phyloP scores from a whole-genome alignment of 768 basidiomycete species.

The Galerina sulciceps region DNA sequence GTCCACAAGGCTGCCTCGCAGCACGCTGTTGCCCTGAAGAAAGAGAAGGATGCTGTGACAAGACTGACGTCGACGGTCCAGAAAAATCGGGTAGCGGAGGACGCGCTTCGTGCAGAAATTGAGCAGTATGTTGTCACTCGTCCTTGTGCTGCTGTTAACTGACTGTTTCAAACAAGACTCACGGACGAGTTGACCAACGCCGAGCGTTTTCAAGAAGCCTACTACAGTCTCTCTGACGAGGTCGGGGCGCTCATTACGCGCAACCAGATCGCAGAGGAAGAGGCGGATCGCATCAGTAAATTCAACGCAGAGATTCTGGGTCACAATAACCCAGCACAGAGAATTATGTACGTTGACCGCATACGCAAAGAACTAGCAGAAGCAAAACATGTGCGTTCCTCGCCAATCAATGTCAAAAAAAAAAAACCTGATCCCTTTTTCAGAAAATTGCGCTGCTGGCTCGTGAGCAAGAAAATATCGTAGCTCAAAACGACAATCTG shows the following conservation, averaged over 20 bases:
- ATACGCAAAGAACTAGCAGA: slow-evolving; percentile 82
- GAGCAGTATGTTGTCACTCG: slow-evolving; percentile 54
- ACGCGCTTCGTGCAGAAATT: slow-evolving; percentile 68
- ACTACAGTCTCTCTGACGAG: slow-evolving; percentile 64
- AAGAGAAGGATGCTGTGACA: slow-evolving; percentile 50
- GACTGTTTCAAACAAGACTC: slow-evolving; percentile 30
- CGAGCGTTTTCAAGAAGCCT: slow-evolving; percentile 73
- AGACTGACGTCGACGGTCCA: slow-evolving; percentile 54
- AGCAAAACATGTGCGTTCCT: slow-evolving; percentile 71
- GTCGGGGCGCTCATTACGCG: slow-evolving; percentile 66
- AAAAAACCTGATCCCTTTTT: neutral
- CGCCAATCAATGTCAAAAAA: neutral
- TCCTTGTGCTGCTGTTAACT: neutral
- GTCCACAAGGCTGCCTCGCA: slow-evolving; percentile 32
- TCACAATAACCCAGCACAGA: slow-evolving; percentile 84
- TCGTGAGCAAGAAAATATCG: slow-evolving; percentile 53
- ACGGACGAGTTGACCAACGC: slow-evolving; percentile 59
- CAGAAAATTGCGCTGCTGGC: slow-evolving; percentile 54
- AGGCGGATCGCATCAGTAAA: slow-evolving; percentile 72
- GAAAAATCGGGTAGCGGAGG: slow-evolving; percentile 67
- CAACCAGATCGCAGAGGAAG: slow-evolving; percentile 81
- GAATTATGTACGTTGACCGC: slow-evolving; percentile 85
- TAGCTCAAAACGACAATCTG: slow-evolving; percentile 48
- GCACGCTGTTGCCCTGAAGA: slow-evolving; percentile 42
- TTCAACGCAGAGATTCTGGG: slow-evolving; percentile 88